Evolutionary conservation across 768 basidiomycete genomes (phyloP).

Genomic region (Tephrocybe sp.): DNA sequence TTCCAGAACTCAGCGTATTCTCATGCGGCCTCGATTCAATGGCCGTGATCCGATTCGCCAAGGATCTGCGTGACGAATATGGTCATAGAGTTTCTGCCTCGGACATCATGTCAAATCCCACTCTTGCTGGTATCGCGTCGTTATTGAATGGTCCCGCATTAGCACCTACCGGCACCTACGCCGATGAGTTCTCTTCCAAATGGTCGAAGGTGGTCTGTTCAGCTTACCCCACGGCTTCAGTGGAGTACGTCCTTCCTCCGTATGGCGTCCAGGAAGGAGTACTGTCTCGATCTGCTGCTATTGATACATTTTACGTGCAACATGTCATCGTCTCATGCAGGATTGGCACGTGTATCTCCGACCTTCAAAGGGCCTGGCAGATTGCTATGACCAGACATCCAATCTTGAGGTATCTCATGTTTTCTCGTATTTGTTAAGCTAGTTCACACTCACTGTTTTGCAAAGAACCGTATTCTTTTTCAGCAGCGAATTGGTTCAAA

Average conservation of each 20-base stretch:
- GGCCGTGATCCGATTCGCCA: conserved; percentile 26
- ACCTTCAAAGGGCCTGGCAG: conserved; percentile 35
- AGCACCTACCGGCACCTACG: not conserved
- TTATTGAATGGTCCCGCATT: conserved; percentile 5
- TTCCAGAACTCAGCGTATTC: conserved; percentile 29
- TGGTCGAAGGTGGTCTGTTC: conserved; percentile 17
- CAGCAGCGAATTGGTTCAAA: conserved; percentile 25
- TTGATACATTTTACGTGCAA: conserved; percentile 42
- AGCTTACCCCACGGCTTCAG: conserved; percentile 10
- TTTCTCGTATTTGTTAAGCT: not conserved
- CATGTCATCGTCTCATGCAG: conserved; percentile 37
- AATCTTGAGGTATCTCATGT: conserved; percentile 27
- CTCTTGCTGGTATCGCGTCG: conserved; percentile 24
- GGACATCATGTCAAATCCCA: conserved; percentile 29
- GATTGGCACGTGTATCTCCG: conserved; percentile 16
- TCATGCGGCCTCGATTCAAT: conserved; percentile 33
- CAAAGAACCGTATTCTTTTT: conserved; percentile 33
- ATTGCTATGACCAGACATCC: conserved; percentile 23
- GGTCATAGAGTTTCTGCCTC: conserved; percentile 22
- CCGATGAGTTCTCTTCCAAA: conserved; percentile 14
- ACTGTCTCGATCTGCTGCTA: conserved; percentile 38
- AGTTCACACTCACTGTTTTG: not conserved
- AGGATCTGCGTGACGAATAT: conserved; percentile 23
- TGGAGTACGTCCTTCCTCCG: conserved; percentile 36
- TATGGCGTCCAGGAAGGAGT: conserved; percentile 50